Percentiles rank a stretch among this genome's conserved stretches.
Conservation (phyloP, 2,329 filamentous ascomycete genomes). For the Akanthomyces muscarius region DNA sequence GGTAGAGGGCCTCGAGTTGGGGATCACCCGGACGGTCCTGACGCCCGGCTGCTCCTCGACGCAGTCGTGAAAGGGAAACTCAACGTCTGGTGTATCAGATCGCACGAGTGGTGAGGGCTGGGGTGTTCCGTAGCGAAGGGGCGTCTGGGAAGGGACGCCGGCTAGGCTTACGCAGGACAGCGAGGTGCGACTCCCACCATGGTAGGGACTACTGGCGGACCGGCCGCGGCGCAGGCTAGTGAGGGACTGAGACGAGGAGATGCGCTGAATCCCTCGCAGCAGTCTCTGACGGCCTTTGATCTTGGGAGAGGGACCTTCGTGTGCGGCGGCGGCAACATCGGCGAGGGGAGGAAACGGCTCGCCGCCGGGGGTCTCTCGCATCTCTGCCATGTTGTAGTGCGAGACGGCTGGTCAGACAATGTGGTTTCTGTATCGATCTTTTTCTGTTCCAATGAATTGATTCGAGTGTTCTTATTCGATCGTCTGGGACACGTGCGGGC, state of each 20-base stretch:
- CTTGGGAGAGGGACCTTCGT: conserved; percentile 38
- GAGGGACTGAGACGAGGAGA: conserved; percentile 75
- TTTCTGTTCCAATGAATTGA: background rate
- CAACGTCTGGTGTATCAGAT: conserved; percentile 37
- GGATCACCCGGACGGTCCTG: conserved; percentile 48
- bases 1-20: conserved; percentile 40
- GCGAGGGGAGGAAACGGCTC: conserved; percentile 19
- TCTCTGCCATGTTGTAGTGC: conserved; percentile 19
- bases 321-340: conserved; percentile 22
- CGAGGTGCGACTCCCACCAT: conserved; percentile 40
- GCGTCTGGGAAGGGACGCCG: conserved; percentile 30
- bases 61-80: conserved; percentile 38
- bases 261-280: conserved; percentile 71
- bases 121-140: conserved; percentile 30
- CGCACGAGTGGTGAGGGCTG: conserved; percentile 40
- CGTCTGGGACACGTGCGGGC: background rate
- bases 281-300: conserved; percentile 66
- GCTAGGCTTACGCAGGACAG: conserved; percentile 54
- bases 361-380: conserved; percentile 24
- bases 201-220: conserved; percentile 65
- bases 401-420: background rate
- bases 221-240: conserved; percentile 58
- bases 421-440: background rate
- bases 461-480: background rate
- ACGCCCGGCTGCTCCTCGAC: conserved; percentile 47